phyloP scores from a whole-genome alignment of 495 filamentous ascomycete species.

The Penicillium crystallinum region DNA sequence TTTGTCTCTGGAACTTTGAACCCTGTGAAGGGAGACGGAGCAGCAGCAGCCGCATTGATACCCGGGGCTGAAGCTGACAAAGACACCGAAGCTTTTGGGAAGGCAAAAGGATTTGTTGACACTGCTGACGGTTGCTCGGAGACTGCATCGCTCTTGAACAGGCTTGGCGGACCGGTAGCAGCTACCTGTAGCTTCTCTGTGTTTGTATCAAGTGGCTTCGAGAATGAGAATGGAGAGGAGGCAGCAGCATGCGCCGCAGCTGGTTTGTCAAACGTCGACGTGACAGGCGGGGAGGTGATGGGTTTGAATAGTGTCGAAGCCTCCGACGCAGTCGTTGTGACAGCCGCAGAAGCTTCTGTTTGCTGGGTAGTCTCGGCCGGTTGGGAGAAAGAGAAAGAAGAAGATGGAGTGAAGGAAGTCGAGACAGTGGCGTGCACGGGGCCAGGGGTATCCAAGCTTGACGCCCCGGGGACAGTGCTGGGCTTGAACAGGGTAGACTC shows the following conservation, averaged over 20 bases:
- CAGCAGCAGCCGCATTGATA: not conserved
- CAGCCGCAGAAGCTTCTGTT: not conserved
- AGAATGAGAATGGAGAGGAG: not conserved
- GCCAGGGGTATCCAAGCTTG: not conserved
- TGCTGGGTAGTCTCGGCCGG: constrained; percentile 3
- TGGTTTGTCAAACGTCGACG: not conserved
- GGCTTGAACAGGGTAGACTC: too few relatives aligned
- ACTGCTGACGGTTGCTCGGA: not conserved
- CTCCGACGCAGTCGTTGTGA: not conserved
- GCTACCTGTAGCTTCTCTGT: not conserved
- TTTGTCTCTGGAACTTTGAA: constrained; percentile 5
- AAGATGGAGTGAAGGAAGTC: not conserved
- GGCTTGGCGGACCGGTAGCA: not conserved
- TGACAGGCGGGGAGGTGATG: not conserved
- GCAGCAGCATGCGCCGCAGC: not conserved
- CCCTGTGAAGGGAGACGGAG: constrained; percentile 11
- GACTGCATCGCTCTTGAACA: not conserved
- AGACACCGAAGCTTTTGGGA: not conserved
- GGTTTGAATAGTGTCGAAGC: not conserved
- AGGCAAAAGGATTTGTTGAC: not conserved
- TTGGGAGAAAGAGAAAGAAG: constrained; percentile 14
- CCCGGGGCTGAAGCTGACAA: constrained; percentile 4
- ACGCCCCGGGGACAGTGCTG: too few relatives aligned
- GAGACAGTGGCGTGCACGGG: not conserved
- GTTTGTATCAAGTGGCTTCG: not conserved